A percentile compares a stretch with the other conserved stretches of the same genome.
Conservation (phyloP, 306 rosid species). For the Ammopiptanthus mongolicus region DNA sequence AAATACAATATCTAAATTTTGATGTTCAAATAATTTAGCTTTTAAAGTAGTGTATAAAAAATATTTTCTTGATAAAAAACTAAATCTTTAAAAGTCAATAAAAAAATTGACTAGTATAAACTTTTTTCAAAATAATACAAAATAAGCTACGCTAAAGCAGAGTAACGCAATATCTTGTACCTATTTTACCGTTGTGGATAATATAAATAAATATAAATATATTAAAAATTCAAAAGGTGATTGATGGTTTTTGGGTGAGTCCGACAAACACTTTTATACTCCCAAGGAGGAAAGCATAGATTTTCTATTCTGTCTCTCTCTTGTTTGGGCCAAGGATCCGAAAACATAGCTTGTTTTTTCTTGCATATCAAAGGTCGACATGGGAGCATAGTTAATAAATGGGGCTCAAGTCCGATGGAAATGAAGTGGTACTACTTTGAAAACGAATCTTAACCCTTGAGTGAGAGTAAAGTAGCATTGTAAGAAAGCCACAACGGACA, state of each 20-base stretch:
- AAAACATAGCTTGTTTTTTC: neutral
- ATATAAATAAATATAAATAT: too few relatives aligned
- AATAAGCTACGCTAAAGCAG: neutral
- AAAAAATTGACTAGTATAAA: neutral
- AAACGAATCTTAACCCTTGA: conserved; percentile 38
- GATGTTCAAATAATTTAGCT: too few relatives aligned
- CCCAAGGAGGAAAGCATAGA: conserved; percentile 27
- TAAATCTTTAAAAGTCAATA: neutral
- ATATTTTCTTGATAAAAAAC: neutral
- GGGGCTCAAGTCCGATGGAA: conserved; percentile 26
- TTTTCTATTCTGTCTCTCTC: neutral
- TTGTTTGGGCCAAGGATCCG: conserved; percentile 12
- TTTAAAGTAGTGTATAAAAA: neutral
- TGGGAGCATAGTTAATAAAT: conserved; percentile 26
- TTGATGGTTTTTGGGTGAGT: conserved; percentile 29
- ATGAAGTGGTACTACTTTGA: conserved; percentile 22
- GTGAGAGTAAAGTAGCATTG: conserved; percentile 33
- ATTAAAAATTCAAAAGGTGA: conserved; percentile 22
- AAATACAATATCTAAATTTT: too few relatives aligned
- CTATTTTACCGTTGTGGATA: conserved; percentile 34
- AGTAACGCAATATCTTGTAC: neutral
- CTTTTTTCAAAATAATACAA: neutral
- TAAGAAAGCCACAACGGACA: conserved; percentile 34
- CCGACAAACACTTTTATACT: conserved; percentile 34
- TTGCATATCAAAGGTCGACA: conserved; percentile 14